Conservation (phyloP, 2,329 filamentous ascomycete genomes). For the Rhynchosporium agropyri region DNA sequence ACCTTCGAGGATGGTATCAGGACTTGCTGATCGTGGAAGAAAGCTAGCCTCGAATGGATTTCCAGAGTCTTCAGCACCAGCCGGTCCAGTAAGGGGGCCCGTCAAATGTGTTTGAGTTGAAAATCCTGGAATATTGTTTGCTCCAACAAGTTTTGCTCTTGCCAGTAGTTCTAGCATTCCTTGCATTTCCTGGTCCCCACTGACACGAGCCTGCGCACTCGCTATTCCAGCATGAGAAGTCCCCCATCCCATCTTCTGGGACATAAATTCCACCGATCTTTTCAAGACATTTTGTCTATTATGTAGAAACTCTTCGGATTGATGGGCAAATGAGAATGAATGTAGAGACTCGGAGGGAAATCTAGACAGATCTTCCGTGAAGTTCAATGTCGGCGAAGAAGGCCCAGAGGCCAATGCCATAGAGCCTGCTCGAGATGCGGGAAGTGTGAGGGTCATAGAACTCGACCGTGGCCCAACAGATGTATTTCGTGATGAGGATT, state of each 20-base stretch:
- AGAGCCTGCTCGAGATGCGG: conserved; percentile 46
- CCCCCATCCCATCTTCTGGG: conserved; percentile 78
- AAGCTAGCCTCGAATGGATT: conserved; percentile 90
- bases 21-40: conserved; percentile 55
- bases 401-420: conserved; percentile 54
- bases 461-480: conserved; percentile 65
- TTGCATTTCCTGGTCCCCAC: conserved; percentile 84
- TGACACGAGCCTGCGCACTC: conserved; percentile 79
- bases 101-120: conserved; percentile 49
- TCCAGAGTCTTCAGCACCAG: conserved; percentile 64
- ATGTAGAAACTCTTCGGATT: conserved; percentile 89
- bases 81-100: conserved; percentile 80
- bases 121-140: conserved; percentile 59
- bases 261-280: conserved; percentile 92
- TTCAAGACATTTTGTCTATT: conserved; percentile 92
- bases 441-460: conserved; percentile 70
- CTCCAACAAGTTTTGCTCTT: conserved; percentile 75
- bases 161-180: conserved; percentile 88
- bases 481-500: conserved; percentile 62
- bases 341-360: conserved; percentile 96
- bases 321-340: conserved; percentile 96
- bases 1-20: conserved; percentile 50
- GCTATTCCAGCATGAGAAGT: conserved; percentile 73
- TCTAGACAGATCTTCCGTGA: conserved; percentile 84
- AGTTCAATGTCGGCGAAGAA: conserved; percentile 68